phyloP scores from a whole-genome alignment of 2,329 filamentous ascomycete genomes.

The Sclerotinia spermophila region DNA sequence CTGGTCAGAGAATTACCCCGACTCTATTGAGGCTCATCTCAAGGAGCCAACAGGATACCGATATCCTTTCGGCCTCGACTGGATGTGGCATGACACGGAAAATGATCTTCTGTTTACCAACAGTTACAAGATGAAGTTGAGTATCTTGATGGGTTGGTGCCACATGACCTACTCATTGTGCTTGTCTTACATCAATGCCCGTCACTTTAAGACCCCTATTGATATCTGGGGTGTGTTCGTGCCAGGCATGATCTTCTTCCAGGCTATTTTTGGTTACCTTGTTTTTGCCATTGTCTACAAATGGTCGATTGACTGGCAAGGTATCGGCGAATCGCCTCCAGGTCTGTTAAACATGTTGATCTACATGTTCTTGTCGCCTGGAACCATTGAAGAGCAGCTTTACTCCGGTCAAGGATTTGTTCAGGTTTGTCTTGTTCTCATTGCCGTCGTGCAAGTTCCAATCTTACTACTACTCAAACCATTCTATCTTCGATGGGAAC shows the following conservation, averaged over 20 bases:
- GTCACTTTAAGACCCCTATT: constrained; percentile 89
- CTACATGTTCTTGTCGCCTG: constrained; percentile 96
- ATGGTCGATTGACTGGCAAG: constrained; percentile 85
- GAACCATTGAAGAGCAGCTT: constrained; percentile 66
- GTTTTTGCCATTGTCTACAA: constrained; percentile 95
- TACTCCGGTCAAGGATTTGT: constrained; percentile 74
- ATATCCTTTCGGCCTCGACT: constrained; percentile 94
- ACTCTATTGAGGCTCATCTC: constrained; percentile 63
- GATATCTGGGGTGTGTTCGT: constrained; percentile 98
- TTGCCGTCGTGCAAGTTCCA: constrained; percentile 84
- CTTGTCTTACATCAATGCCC: constrained; percentile 88
- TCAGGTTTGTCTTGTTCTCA: constrained; percentile 72
- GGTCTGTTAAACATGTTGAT: constrained; percentile 98
- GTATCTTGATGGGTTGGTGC: constrained; percentile 92
- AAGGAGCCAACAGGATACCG: constrained; percentile 61
- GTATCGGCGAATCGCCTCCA: constrained; percentile 64
- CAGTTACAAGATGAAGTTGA: constrained; percentile 99
- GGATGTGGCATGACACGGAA: constrained; percentile 93
- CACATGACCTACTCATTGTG: constrained; percentile 99
- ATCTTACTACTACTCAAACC: constrained; percentile 92
- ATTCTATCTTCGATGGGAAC: constrained; percentile 88
- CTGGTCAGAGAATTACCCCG: constrained; percentile 63
- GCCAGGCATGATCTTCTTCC: constrained; percentile 99
- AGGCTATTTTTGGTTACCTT: constrained; percentile 96
- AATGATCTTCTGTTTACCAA: constrained; percentile 95